Percentiles rank a stretch among this genome's conserved stretches.
Conservation (phyloP, 2,329 filamentous ascomycete genomes). For the Rhexocercosporidium sp. region DNA sequence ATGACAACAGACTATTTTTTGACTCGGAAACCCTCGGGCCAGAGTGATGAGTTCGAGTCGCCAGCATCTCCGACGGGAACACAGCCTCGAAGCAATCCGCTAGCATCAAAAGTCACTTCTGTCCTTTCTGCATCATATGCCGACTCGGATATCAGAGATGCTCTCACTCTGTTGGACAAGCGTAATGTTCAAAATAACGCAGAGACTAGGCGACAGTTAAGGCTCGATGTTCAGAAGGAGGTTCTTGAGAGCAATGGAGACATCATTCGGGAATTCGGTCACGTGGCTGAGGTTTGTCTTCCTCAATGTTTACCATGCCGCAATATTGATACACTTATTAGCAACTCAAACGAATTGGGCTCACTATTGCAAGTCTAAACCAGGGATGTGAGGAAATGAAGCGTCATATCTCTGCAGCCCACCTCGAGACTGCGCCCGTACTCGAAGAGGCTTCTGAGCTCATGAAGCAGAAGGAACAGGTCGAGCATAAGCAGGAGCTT, state of each 20-base stretch:
- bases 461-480: slow-evolving; percentile 72
- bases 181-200: slow-evolving; percentile 74
- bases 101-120: slow-evolving; percentile 81
- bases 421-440: slow-evolving; percentile 73
- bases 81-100: slow-evolving; percentile 56
- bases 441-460: slow-evolving; percentile 78
- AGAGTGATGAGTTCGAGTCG: slow-evolving; percentile 34
- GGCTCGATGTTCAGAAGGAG: slow-evolving; percentile 86
- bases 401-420: slow-evolving; percentile 75
- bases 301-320: neutral
- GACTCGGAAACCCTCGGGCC: slow-evolving; percentile 32
- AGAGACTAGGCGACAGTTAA: slow-evolving; percentile 78
- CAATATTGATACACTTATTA: slow-evolving; percentile 47
- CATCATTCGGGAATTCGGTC: slow-evolving; percentile 85
- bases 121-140: slow-evolving; percentile 92
- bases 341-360: slow-evolving; percentile 87
- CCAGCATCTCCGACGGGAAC: slow-evolving; percentile 31
- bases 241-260: slow-evolving; percentile 92
- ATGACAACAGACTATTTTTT: slow-evolving; percentile 40
- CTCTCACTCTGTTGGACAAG: slow-evolving; percentile 77
- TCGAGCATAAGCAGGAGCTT: slow-evolving; percentile 81
- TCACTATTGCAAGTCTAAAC: slow-evolving; percentile 79
- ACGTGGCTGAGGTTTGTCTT: slow-evolving; percentile 76
- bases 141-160: slow-evolving; percentile 88
- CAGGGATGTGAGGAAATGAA: slow-evolving; percentile 82